These are phyloP conservation scores for Xylariomycetidae sp. DNA, from an alignment of 2,329 filamentous ascomycete species.

Conservation along the genomic window DNA sequence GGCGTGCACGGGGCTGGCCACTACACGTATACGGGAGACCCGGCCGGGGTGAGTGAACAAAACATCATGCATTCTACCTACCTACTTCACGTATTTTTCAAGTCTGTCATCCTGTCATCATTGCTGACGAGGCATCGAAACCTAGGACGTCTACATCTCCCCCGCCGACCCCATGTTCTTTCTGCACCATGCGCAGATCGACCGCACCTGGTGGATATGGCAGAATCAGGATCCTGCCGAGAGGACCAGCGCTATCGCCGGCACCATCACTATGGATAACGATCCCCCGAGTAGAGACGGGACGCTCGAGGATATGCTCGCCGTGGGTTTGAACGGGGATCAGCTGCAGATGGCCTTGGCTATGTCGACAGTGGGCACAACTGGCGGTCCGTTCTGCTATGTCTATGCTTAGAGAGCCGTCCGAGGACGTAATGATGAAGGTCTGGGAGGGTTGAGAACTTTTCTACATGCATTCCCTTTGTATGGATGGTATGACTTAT, in stretches of 20 bases:
- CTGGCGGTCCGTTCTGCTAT: conserved; percentile 7
- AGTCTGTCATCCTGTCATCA: too few relatives aligned
- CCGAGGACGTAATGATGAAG: not conserved
- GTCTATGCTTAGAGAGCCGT: conserved; percentile 2
- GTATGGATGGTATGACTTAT: too few relatives aligned
- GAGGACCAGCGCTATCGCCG: conserved; percentile 15
- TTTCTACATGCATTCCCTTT: too few relatives aligned
- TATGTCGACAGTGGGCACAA: conserved; percentile 8
- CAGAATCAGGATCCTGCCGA: conserved; percentile 11
- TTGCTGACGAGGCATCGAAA: too few relatives aligned
- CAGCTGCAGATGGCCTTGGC: conserved; percentile 2
- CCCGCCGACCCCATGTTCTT: conserved; percentile 22
- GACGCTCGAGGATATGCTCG: conserved; percentile 15
- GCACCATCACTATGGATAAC: conserved; percentile 23
- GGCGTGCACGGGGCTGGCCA: conserved; percentile 27
- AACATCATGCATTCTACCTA: too few relatives aligned
- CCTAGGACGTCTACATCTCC: conserved; percentile 18
- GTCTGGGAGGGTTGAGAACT: too few relatives aligned
- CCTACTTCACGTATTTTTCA: too few relatives aligned
- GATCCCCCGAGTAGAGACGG: conserved; percentile 21
- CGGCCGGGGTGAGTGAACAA: too few relatives aligned
- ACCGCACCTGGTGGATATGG: conserved; percentile 25
- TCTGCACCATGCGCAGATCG: conserved; percentile 21
- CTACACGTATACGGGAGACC: conserved; percentile 24
- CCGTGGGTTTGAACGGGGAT: conserved; percentile 14